phyloP scores from a whole-genome alignment of 495 filamentous ascomycete genomes.

The Tricharina praecox region DNA sequence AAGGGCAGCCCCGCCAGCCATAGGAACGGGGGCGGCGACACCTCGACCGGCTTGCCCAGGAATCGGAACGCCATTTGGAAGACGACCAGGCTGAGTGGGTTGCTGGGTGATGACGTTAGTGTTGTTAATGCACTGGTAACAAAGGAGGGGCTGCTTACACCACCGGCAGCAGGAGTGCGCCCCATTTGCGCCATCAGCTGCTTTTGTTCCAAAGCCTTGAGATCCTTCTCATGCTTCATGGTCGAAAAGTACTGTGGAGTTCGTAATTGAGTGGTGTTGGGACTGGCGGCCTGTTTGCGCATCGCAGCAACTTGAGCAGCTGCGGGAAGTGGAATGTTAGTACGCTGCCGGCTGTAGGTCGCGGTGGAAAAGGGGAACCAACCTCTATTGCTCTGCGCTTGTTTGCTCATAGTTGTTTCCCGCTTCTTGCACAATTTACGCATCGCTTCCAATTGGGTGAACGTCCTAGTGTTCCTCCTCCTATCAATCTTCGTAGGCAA shows the following conservation, averaged over 20 bases:
- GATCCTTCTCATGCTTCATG: constrained; percentile 68
- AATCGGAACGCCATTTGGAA: constrained; percentile 11
- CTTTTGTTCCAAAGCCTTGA: constrained; percentile 58
- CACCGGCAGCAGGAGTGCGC: constrained; percentile 8
- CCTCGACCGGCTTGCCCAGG: constrained; percentile 4
- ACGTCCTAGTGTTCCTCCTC: constrained; percentile 63
- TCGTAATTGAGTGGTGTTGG: constrained; percentile 32
- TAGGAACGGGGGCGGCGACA: constrained; percentile 6
- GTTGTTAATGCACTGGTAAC: background rate
- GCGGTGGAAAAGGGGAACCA: constrained; percentile 7
- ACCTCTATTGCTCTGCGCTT: constrained; percentile 40
- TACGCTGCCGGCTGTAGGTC: constrained; percentile 9
- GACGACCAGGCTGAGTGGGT: constrained; percentile 4
- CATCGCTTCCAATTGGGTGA: constrained; percentile 84
- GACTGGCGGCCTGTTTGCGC: constrained; percentile 27
- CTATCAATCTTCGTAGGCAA: constrained; percentile 52
- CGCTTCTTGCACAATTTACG: constrained; percentile 87
- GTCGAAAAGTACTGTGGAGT: constrained; percentile 81
- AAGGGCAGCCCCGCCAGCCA: background rate
- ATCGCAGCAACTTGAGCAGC: constrained; percentile 29
- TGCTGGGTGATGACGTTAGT: constrained; percentile 12
- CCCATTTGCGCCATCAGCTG: constrained; percentile 10
- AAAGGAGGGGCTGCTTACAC: background rate
- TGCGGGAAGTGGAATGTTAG: background rate
- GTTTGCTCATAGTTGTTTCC: constrained; percentile 69